Evolutionary conservation across 257 asterid genomes (phyloP).

Genomic region (Solanum pinnatisectum): DNA sequence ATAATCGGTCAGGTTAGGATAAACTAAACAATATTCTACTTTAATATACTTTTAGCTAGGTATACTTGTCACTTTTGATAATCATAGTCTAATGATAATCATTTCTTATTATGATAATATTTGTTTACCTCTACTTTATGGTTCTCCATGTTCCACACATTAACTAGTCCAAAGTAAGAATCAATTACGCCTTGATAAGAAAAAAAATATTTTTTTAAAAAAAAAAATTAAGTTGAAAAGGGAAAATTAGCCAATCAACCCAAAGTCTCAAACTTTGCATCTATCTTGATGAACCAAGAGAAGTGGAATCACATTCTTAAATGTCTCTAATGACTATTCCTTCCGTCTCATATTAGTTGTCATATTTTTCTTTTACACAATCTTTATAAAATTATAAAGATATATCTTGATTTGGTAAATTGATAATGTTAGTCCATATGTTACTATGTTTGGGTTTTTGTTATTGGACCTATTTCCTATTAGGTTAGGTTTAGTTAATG

Average conservation of each 20-base stretch:
- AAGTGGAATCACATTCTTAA: constrained; percentile 33
- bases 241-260: constrained; percentile 4
- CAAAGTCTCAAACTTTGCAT: constrained; percentile 29
- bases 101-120: not conserved
- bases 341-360: no score
- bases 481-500: no score
- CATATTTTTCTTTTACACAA: no score
- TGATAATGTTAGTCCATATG: no score
- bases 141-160: not conserved
- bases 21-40: not conserved
- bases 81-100: not conserved
- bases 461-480: no score
- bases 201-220: no score
- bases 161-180: not conserved
- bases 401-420: not conserved
- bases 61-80: not conserved
- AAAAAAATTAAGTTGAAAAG: not conserved
- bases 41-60: not conserved
- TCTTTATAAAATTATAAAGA: no score
- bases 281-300: constrained; percentile 25
- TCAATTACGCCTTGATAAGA: not conserved
- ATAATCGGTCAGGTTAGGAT: not conserved
- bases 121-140: not conserved
- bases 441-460: no score
- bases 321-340: not conserved